Conservation (phyloP, 2,329 filamentous ascomycete genomes). For the Penicillium sp. region DNA sequence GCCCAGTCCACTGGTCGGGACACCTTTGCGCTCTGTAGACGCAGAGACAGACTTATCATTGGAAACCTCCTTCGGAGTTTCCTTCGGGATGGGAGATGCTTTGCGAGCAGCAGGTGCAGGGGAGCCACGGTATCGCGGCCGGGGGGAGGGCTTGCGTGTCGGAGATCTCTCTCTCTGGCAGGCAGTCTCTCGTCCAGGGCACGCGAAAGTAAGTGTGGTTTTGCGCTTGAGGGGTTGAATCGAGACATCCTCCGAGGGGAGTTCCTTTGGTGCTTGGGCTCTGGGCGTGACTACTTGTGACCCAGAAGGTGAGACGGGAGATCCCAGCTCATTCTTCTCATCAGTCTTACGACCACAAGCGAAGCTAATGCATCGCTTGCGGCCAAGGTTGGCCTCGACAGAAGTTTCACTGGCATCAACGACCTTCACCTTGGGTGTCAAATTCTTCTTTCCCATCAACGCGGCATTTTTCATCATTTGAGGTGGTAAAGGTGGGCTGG, state of each 20-base stretch:
- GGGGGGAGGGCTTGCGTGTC: constrained; percentile 17
- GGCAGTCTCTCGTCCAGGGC: constrained; percentile 32
- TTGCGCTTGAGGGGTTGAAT: constrained; percentile 34
- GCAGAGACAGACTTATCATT: constrained; percentile 12
- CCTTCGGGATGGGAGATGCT: constrained; percentile 16
- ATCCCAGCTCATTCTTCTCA: constrained; percentile 29
- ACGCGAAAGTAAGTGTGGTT: constrained; percentile 42
- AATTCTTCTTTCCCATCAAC: constrained; percentile 12
- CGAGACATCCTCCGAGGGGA: constrained; percentile 6
- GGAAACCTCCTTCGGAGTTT: neutral
- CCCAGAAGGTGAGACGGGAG: constrained; percentile 16
- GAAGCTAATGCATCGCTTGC: constrained; percentile 87
- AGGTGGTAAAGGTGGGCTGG: constrained; percentile 67
- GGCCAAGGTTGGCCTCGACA: constrained; percentile 57
- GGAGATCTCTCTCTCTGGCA: constrained; percentile 24
- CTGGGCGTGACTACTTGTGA: constrained; percentile 23
- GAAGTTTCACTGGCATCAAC: constrained; percentile 45
- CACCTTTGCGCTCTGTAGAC: constrained; percentile 17
- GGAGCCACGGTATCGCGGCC: constrained; percentile 32
- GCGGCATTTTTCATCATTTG: constrained; percentile 26
- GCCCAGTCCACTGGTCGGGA: constrained; percentile 31
- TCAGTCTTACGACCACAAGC: constrained; percentile 64
- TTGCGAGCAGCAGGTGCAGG: constrained; percentile 33
- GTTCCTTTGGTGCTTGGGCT: constrained; percentile 9
- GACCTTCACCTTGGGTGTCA: constrained; percentile 19